These are phyloP conservation scores for Quercus parvula DNA, from an alignment of 306 rosid species.

Conservation along the genomic window DNA sequence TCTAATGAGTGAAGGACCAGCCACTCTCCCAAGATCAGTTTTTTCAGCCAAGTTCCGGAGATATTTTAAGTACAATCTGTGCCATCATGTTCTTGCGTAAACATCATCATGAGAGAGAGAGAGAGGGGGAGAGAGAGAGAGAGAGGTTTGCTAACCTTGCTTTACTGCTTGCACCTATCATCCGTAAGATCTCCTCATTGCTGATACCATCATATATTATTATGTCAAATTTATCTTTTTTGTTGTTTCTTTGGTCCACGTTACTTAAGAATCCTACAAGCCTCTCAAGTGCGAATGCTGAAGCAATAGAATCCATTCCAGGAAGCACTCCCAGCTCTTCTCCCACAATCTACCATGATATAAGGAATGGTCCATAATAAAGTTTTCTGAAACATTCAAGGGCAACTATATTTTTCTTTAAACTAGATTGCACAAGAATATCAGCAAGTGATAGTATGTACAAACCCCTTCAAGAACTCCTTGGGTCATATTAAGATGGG, in stretches of 20 bases:
- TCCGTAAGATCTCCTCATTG: slow-evolving; percentile 76
- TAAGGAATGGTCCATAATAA: slow-evolving; percentile 5
- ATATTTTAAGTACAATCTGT: slow-evolving; percentile 80
- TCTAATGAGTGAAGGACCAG: slow-evolving; percentile 80
- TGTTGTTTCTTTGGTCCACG: slow-evolving; percentile 37
- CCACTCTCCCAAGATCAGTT: slow-evolving; percentile 93
- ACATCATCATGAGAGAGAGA: slow-evolving; percentile 6
- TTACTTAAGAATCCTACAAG: slow-evolving; percentile 52
- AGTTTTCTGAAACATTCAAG: not conserved
- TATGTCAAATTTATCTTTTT: slow-evolving; percentile 55
- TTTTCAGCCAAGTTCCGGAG: slow-evolving; percentile 73
- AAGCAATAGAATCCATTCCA: slow-evolving; percentile 83
- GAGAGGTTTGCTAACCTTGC: slow-evolving; percentile 57
- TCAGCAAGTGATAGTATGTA: slow-evolving; percentile 40
- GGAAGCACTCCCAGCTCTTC: slow-evolving; percentile 97
- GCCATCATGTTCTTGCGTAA: slow-evolving; percentile 17
- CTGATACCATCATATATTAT: slow-evolving; percentile 82
- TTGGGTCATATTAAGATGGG: slow-evolving; percentile 79
- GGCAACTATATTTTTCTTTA: slow-evolving; percentile 3
- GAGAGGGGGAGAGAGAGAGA: slow-evolving; percentile 5
- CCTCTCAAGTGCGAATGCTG: slow-evolving; percentile 61
- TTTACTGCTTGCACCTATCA: slow-evolving; percentile 72
- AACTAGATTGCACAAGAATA: slow-evolving; percentile 7
- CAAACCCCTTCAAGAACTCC: slow-evolving; percentile 94
- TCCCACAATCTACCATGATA: slow-evolving; percentile 66